phyloP scores from a whole-genome alignment of 2,329 filamentous ascomycete genomes.

The Fusarium sp. region DNA sequence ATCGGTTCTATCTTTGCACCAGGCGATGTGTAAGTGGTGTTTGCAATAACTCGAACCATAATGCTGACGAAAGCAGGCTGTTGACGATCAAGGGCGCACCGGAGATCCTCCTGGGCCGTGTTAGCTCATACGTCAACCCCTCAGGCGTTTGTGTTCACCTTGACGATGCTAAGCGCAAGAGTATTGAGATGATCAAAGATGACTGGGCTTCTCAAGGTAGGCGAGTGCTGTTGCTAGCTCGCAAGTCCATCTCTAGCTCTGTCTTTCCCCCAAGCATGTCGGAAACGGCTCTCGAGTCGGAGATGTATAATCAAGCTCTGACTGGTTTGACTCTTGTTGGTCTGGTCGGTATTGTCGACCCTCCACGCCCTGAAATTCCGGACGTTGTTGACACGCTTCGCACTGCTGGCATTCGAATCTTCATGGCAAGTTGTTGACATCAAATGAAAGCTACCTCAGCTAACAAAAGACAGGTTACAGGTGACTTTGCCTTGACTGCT shows the following conservation, averaged over 20 bases:
- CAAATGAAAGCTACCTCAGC: not conserved
- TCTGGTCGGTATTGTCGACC: conserved; percentile 82
- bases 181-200: conserved; percentile 72
- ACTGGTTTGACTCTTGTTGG: conserved; percentile 77
- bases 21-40: conserved; percentile 7
- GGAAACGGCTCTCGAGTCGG: conserved; percentile 62
- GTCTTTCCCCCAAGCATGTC: conserved; percentile 53
- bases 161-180: conserved; percentile 55
- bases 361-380: conserved; percentile 78
- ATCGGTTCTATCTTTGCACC: conserved; percentile 17
- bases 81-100: conserved; percentile 85
- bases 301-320: conserved; percentile 64
- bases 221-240: conserved; percentile 74
- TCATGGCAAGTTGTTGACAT: conserved; percentile 68
- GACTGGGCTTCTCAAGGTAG: conserved; percentile 76
- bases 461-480: conserved; percentile 67
- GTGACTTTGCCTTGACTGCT: conserved; percentile 81
- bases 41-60: too few relatives aligned
- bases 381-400: conserved; percentile 75
- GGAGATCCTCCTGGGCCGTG: conserved; percentile 76
- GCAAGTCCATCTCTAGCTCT: conserved; percentile 64
- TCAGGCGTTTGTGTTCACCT: conserved; percentile 67
- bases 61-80: conserved; percentile 53
- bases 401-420: conserved; percentile 78
- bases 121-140: conserved; percentile 66